A percentile compares a stretch with the other conserved stretches of the same genome.
These are phyloP conservation scores for Aspergillus tamarii DNA, from an alignment of 2,329 filamentous ascomycete species.

Conservation along the genomic window DNA sequence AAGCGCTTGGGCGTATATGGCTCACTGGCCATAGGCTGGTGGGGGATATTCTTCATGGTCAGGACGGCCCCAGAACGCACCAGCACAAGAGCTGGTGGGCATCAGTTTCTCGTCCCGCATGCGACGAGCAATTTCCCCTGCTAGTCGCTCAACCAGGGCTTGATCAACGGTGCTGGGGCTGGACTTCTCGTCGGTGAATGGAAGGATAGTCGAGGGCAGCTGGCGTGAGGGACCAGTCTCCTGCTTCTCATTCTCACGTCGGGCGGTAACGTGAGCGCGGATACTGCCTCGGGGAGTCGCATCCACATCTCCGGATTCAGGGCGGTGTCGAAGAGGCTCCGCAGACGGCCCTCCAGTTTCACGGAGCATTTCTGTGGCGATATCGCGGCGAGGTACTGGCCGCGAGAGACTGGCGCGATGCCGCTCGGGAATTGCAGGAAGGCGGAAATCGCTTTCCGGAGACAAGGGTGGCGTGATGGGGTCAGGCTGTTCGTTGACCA, in stretches of 20 bases:
- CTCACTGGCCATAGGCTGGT: conserved; percentile 49
- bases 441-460: conserved; percentile 41
- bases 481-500: conserved; percentile 63
- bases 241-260: conserved; percentile 29
- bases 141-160: conserved; percentile 68
- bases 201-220: conserved; percentile 38
- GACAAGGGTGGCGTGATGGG: conserved; percentile 56
- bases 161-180: conserved; percentile 49
- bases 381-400: conserved; percentile 26
- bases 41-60: conserved; percentile 43
- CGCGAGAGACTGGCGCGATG: conserved; percentile 35
- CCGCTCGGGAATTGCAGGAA: conserved; percentile 39
- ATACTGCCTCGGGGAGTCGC: conserved; percentile 38
- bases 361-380: conserved; percentile 22
- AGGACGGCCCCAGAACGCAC: conserved; percentile 41
- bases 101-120: conserved; percentile 80
- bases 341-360: conserved; percentile 32
- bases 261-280: conserved; percentile 20
- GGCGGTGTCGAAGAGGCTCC: conserved; percentile 22
- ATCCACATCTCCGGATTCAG: conserved; percentile 32
- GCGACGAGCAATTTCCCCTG: conserved; percentile 80
- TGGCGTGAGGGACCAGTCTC: conserved; percentile 32
- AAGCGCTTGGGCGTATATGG: conserved; percentile 1
- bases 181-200: conserved; percentile 37
- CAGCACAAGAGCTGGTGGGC: conserved; percentile 34